These are phyloP conservation scores for Termitomyces sp. DNA, from an alignment of 768 basidiomycete species.

Conservation along the genomic window DNA sequence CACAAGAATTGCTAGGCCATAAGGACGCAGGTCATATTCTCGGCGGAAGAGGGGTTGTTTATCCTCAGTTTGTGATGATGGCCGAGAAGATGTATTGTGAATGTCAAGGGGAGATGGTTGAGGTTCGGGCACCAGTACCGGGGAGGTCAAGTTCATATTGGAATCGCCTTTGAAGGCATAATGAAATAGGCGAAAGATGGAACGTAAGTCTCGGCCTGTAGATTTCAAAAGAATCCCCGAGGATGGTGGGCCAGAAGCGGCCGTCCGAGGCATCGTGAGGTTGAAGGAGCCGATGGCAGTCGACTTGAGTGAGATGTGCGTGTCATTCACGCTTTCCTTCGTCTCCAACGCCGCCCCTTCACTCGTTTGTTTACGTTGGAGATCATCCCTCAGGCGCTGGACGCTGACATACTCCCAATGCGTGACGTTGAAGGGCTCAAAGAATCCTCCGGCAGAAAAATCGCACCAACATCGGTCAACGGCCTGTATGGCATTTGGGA, in stretches of 20 bases:
- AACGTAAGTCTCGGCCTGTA: slow-evolving; percentile 11
- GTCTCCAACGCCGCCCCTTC: slow-evolving; percentile 15
- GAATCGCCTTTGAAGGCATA: slow-evolving; percentile 6
- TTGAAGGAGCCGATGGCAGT: slow-evolving; percentile 2
- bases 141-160: background rate
- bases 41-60: slow-evolving; percentile 28
- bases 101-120: slow-evolving; percentile 6
- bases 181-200: slow-evolving; percentile 12
- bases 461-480: slow-evolving; percentile 88
- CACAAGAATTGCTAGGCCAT: slow-evolving; percentile 66
- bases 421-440: slow-evolving; percentile 72
- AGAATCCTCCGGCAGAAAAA: slow-evolving; percentile 54
- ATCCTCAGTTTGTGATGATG: slow-evolving; percentile 9
- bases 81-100: slow-evolving; percentile 8
- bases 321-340: slow-evolving; percentile 1
- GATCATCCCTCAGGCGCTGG: slow-evolving; percentile 33
- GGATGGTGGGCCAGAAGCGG: slow-evolving; percentile 5
- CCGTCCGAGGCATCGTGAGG: slow-evolving; percentile 14
- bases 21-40: slow-evolving; percentile 67
- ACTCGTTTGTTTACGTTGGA: slow-evolving; percentile 28
- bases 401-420: slow-evolving; percentile 71
- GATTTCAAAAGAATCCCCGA: slow-evolving; percentile 1
- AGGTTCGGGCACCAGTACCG: slow-evolving; percentile 2
- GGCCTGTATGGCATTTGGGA: slow-evolving; percentile 57
- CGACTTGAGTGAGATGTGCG: slow-evolving; percentile 4